Percentiles rank a stretch among this genome's conserved stretches.
Conservation (phyloP, 2,329 filamentous ascomycete species). For the Dendryphion nanum region DNA sequence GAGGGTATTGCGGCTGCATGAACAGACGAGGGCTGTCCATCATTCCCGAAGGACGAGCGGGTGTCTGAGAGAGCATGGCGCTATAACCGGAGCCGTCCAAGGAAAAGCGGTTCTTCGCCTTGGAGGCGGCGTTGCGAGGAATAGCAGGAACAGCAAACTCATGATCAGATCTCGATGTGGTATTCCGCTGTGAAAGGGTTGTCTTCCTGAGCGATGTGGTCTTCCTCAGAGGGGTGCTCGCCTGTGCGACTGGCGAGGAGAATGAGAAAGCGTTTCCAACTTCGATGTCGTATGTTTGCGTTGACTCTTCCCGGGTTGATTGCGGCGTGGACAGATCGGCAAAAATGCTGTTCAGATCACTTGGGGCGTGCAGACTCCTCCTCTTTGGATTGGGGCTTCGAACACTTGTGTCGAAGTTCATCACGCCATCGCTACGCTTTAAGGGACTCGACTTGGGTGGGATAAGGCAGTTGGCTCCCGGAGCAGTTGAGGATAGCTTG, state of each 20-base stretch:
- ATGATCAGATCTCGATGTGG: slow-evolving; percentile 43
- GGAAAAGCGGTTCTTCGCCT: slow-evolving; percentile 68
- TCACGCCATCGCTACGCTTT: slow-evolving; percentile 86
- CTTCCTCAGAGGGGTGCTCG: slow-evolving; percentile 33
- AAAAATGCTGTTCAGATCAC: slow-evolving; percentile 71
- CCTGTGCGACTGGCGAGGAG: slow-evolving; percentile 33
- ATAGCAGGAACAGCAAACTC: slow-evolving; percentile 58
- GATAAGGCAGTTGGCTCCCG: slow-evolving; percentile 47
- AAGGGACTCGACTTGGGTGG: slow-evolving; percentile 73
- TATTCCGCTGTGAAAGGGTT: slow-evolving; percentile 80
- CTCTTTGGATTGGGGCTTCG: slow-evolving; percentile 90
- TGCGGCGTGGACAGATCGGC: slow-evolving; percentile 51
- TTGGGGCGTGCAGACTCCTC: slow-evolving; percentile 76
- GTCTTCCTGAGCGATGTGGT: slow-evolving; percentile 80
- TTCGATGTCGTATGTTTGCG: slow-evolving; percentile 28
- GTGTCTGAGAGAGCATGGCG: slow-evolving; percentile 66
- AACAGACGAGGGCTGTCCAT: slow-evolving; percentile 30
- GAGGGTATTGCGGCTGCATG: slow-evolving; percentile 19
- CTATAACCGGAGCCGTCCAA: slow-evolving; percentile 68
- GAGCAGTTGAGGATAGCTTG: slow-evolving; percentile 47
- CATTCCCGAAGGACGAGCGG: slow-evolving; percentile 32
- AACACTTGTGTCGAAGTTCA: slow-evolving; percentile 79
- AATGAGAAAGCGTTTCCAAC: slow-evolving; percentile 30
- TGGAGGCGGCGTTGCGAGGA: slow-evolving; percentile 54
- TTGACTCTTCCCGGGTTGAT: slow-evolving; percentile 18